A percentile compares a stretch with the other conserved stretches of the same genome.
Conservation (phyloP, 306 rosid species). For the Cicer yamashitae region DNA sequence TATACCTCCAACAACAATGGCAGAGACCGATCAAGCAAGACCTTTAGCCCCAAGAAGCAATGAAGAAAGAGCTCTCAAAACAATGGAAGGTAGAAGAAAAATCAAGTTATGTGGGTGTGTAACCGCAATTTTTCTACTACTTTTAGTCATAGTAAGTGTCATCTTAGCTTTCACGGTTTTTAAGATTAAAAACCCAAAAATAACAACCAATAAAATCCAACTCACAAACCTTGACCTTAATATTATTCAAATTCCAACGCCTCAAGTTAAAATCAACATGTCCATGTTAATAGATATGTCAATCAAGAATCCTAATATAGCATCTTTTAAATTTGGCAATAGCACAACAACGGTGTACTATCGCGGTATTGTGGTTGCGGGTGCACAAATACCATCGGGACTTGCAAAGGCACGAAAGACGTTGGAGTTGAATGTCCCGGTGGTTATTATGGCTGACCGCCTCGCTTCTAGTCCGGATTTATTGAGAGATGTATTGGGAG, state of each 20-base stretch:
- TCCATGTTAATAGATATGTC: slow-evolving; percentile 57
- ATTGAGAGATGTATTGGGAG: slow-evolving; percentile 38
- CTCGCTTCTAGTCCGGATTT: slow-evolving; percentile 48
- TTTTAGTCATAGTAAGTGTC: slow-evolving; percentile 43
- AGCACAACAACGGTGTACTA: slow-evolving; percentile 56
- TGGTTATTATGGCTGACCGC: slow-evolving; percentile 51
- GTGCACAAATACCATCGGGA: slow-evolving; percentile 53
- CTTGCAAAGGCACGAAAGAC: slow-evolving; percentile 54
- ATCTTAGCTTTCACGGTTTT: slow-evolving; percentile 66
- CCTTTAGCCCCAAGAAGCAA: slow-evolving; percentile 42
- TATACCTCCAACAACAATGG: slow-evolving; percentile 39
- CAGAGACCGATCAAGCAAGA: slow-evolving; percentile 40
- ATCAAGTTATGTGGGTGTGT: slow-evolving; percentile 55
- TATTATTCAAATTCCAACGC: slow-evolving; percentile 40
- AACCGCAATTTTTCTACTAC: slow-evolving; percentile 20
- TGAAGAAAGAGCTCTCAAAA: slow-evolving; percentile 31
- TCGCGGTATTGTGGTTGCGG: slow-evolving; percentile 51
- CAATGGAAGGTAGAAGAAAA: slow-evolving; percentile 39
- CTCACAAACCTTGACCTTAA: slow-evolving; percentile 50
- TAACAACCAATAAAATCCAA: slow-evolving; percentile 50
- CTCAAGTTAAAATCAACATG: slow-evolving; percentile 57
- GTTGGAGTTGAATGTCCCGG: slow-evolving; percentile 55
- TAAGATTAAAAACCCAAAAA: slow-evolving; percentile 58
- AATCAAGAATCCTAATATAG: slow-evolving; percentile 62
- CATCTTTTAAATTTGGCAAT: slow-evolving; percentile 58